Conservation (phyloP, 2,329 filamentous ascomycete genomes). For the Hypomyces rosellus region DNA sequence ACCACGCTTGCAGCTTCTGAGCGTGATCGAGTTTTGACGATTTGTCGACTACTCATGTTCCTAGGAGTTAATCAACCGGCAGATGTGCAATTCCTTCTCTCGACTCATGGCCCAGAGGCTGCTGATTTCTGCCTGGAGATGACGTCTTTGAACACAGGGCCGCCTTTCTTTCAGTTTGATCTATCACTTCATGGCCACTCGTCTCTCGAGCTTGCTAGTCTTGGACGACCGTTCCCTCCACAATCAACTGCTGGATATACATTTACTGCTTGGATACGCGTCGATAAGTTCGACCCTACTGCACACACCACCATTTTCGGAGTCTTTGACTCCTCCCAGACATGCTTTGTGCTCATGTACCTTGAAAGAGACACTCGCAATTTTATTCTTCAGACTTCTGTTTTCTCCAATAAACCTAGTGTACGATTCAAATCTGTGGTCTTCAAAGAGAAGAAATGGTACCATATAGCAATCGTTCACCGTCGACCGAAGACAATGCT, state of each 20-base stretch:
- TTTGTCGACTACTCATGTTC: slow-evolving; percentile 64
- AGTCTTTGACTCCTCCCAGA: slow-evolving; percentile 84
- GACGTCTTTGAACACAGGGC: slow-evolving; percentile 66
- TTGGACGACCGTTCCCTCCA: slow-evolving; percentile 81
- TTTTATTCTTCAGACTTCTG: slow-evolving; percentile 93
- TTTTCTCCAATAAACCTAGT: slow-evolving; percentile 77
- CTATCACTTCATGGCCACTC: slow-evolving; percentile 81
- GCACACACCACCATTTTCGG: slow-evolving; percentile 95
- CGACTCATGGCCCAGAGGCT: slow-evolving; percentile 43
- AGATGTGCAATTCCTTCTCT: slow-evolving; percentile 70
- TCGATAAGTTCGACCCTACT: slow-evolving; percentile 77
- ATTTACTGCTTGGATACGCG: slow-evolving; percentile 79
- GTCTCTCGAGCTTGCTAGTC: slow-evolving; percentile 81
- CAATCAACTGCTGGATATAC: slow-evolving; percentile 77
- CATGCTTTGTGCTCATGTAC: slow-evolving; percentile 90
- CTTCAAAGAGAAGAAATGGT: slow-evolving; percentile 78
- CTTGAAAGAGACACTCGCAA: slow-evolving; percentile 89
- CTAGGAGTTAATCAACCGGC: slow-evolving; percentile 75
- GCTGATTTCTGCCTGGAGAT: slow-evolving; percentile 68
- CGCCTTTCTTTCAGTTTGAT: slow-evolving; percentile 90
- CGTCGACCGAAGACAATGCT: slow-evolving; percentile 64
- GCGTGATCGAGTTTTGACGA: slow-evolving; percentile 51
- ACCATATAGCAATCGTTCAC: slow-evolving; percentile 88
- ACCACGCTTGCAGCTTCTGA: slow-evolving; percentile 50
- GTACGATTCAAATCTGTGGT: slow-evolving; percentile 82